Base-by-base conservation (phyloP, 768 basidiomycete genomes). In the Tricholoma terreum region DNA sequence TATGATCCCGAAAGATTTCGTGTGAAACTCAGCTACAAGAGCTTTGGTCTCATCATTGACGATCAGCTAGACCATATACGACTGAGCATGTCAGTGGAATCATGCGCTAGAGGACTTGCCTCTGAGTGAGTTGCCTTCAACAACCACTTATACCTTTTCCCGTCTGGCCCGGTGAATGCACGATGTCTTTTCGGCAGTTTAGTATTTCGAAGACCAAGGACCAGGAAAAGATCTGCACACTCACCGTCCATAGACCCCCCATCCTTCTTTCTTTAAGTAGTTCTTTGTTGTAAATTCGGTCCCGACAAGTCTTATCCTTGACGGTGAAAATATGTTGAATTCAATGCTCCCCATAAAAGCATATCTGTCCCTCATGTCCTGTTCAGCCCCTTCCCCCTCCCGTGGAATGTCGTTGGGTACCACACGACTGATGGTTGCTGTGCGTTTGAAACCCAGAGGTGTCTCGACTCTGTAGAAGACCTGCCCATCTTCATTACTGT, bases 291-390 rank as follows among this genome's bases (percentile, higher is more conserved):
- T 55, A 49, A 72, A 56, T 14, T 67, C 69, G 17, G 52, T 50
- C 4, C 67, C 72, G 3, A 62, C 54, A 22, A 71, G 66, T 3
- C 66, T 66, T 31, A 77, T 66, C 42, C 54, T 68, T 8, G 71
- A 66, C 2, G 73, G 65, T 14, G 63, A 62, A 4, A 74, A 31
- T 0, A 63, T 1, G n/a, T 62, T 67, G 69, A 73, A 75, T 11
- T 75, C 67, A 1, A 78, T 74, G 52, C 68, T 58, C 6, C 68
- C 77, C 4, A 77, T 62, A 2, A 51, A 54, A 0, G 64, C 66
- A 54, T 73, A 72, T 1, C 66, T 65, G 55, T 73, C 70, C 4
- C 21, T 63, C 65, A 69, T 66, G 34, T 69, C 66, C 52, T 12
- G 31, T 11, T 52, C 51, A 4, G n/a, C 51, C 7, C 15, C 34